Percentiles rank a stretch among this genome's conserved stretches.
These are phyloP conservation scores for Leersia perrieri DNA, from an alignment of 176 grass and related monocot genomes.

Conservation along the genomic window DNA sequence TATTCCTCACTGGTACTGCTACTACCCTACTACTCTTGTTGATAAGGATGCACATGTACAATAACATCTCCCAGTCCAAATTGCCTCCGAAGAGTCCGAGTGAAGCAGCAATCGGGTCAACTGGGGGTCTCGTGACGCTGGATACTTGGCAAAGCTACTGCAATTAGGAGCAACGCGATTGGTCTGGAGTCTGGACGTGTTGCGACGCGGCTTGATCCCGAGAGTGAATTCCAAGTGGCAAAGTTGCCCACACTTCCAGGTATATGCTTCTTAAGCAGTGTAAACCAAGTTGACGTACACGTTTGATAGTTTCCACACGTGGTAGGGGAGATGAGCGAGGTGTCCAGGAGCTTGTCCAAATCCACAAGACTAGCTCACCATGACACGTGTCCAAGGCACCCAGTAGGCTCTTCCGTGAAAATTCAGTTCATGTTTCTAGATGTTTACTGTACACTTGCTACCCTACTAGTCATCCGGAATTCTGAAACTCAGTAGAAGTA, in stretches of 20 bases:
- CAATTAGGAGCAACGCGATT: not conserved
- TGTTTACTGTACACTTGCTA: not conserved
- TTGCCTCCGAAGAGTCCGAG: not conserved
- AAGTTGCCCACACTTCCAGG: not conserved
- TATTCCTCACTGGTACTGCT: not conserved
- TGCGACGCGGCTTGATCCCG: not conserved
- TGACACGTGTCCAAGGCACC: conserved; percentile 9
- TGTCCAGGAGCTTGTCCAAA: conserved; percentile 26
- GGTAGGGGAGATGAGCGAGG: not conserved
- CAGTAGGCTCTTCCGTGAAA: conserved; percentile 6
- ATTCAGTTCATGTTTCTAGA: conserved; percentile 7
- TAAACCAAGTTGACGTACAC: conserved; percentile 32
- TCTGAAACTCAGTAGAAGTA: not conserved
- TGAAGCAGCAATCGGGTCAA: not conserved
- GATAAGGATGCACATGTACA: conserved; percentile 20
- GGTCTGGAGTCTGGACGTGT: conserved; percentile 7
- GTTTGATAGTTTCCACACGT: conserved; percentile 40
- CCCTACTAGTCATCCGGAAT: not conserved
- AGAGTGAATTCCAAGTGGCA: conserved; percentile 27
- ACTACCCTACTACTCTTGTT: not conserved
- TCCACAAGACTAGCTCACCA: conserved; percentile 3
- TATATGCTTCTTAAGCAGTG: not conserved
- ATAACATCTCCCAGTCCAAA: not conserved
- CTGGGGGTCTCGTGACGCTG: conserved; percentile 21
- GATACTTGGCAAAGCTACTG: not conserved